A percentile compares a stretch with the other conserved stretches of the same genome.
Conservation (phyloP, 495 filamentous ascomycete genomes). For the Hypoxylon fragiforme region DNA sequence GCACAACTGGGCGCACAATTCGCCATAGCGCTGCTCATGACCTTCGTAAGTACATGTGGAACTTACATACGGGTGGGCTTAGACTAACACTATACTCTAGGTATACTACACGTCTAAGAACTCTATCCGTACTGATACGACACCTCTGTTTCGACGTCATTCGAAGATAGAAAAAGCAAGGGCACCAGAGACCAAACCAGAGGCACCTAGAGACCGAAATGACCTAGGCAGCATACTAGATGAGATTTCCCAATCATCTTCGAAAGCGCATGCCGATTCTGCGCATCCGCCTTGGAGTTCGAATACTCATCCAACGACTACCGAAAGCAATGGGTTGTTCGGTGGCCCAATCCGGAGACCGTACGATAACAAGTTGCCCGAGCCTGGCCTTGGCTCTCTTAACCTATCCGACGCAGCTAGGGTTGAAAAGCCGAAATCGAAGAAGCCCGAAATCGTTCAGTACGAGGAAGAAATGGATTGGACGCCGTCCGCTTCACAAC, state of each 20-base stretch:
- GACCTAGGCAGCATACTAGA: slow-evolving; percentile 47
- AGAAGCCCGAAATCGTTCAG: slow-evolving; percentile 18
- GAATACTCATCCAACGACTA: not conserved
- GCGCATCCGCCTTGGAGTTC: slow-evolving; percentile 5
- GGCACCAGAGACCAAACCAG: not conserved
- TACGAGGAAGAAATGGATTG: slow-evolving; percentile 76
- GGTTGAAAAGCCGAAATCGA: slow-evolving; percentile 14
- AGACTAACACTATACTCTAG: slow-evolving; percentile 41
- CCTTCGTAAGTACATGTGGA: slow-evolving; percentile 53
- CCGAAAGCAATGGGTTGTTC: not conserved
- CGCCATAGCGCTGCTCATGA: slow-evolving; percentile 57
- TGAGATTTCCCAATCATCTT: slow-evolving; percentile 42
- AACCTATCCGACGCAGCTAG: slow-evolving; percentile 21
- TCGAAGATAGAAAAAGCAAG: slow-evolving; percentile 30
- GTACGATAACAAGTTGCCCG: slow-evolving; percentile 3
- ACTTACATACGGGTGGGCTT: not conserved
- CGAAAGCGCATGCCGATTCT: slow-evolving; percentile 11
- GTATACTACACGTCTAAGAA: slow-evolving; percentile 52
- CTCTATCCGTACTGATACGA: slow-evolving; percentile 57
- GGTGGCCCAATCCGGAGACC: not conserved
- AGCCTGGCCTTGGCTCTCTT: slow-evolving; percentile 20
- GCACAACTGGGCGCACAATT: slow-evolving; percentile 56
- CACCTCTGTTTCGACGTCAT: slow-evolving; percentile 57
- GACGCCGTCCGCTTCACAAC: slow-evolving; percentile 64
- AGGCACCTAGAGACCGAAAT: slow-evolving; percentile 14